A percentile compares a stretch with the other conserved stretches of the same genome.
Evolutionary conservation across 345 rosid genomes (phyloP).

Genomic region (Rhodomyrtus tomentosa): DNA sequence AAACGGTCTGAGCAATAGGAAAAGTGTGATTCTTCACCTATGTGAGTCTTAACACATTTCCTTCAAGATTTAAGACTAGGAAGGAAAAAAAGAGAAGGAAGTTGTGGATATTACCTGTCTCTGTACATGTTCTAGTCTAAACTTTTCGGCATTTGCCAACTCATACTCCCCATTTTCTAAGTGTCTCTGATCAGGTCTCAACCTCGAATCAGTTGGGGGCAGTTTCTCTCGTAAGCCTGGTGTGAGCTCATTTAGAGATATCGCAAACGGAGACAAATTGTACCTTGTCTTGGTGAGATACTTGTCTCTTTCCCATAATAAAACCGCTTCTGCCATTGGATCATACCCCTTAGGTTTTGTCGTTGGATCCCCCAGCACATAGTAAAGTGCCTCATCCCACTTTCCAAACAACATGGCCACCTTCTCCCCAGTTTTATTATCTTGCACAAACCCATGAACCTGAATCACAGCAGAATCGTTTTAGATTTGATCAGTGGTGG

Average conservation of each 20-base stretch:
- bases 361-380: constrained; percentile 80
- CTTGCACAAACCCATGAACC: constrained; percentile 99
- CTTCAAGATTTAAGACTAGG: not conserved
- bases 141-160: constrained; percentile 82
- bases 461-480: constrained; percentile 5
- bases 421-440: constrained; percentile 91
- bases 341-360: constrained; percentile 92
- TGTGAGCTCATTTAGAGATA: constrained; percentile 81
- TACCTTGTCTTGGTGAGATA: constrained; percentile 81
- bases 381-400: constrained; percentile 99
- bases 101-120: constrained; percentile 60
- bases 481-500: not conserved
- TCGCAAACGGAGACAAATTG: constrained; percentile 84
- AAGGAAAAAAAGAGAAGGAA: not conserved
- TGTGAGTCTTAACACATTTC: not conserved
- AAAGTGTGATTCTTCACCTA: not conserved
- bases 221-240: constrained; percentile 61
- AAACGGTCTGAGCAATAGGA: not conserved
- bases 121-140: constrained; percentile 91
- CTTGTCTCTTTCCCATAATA: constrained; percentile 88
- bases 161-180: constrained; percentile 94
- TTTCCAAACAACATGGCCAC: constrained; percentile 92
- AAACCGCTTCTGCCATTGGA: constrained; percentile 89
- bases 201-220: constrained; percentile 96
- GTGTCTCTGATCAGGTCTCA: constrained; percentile 95